Percentiles rank a stretch among this genome's conserved stretches.
Conservation (phyloP, 2,329 filamentous ascomycete genomes). For the Hymenoscyphus fraxineus region DNA sequence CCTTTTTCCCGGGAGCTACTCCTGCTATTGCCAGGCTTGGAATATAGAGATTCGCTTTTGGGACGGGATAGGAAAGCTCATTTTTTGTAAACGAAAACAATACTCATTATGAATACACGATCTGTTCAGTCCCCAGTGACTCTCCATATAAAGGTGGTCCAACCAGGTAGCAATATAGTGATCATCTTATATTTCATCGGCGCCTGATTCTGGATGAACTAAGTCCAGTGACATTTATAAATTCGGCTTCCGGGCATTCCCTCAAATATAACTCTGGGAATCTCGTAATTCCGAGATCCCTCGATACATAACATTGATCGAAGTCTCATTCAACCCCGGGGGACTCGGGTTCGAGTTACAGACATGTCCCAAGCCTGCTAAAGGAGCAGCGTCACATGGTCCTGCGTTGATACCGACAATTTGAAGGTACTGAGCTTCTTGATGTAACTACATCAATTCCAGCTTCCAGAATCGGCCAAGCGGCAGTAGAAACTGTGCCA, state of each 20-base stretch:
- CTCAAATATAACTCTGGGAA: background rate
- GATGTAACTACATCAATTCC: conserved; percentile 44
- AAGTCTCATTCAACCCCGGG: background rate
- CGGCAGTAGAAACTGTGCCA: conserved; percentile 45
- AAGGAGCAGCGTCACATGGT: conserved; percentile 38
- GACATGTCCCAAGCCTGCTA: conserved; percentile 1
- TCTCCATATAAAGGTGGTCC: background rate
- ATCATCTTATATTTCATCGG: background rate
- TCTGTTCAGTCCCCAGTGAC: background rate
- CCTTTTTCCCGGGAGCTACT: conserved; percentile 17
- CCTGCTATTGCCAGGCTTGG: conserved; percentile 10
- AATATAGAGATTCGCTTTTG: background rate
- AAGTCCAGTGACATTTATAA: background rate
- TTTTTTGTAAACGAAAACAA: background rate
- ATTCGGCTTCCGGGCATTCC: background rate
- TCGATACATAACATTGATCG: conserved; percentile 6
- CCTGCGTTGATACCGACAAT: conserved; percentile 39
- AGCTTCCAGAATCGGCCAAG: conserved; percentile 42
- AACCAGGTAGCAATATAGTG: background rate
- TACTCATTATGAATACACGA: background rate
- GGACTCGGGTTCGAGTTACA: no score
- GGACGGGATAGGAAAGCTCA: background rate
- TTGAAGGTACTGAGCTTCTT: conserved; percentile 39
- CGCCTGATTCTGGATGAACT: background rate
- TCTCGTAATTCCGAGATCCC: conserved; percentile 9